These are phyloP conservation scores for Postia placenta DNA, from an alignment of 768 basidiomycete genomes.

Conservation along the genomic window DNA sequence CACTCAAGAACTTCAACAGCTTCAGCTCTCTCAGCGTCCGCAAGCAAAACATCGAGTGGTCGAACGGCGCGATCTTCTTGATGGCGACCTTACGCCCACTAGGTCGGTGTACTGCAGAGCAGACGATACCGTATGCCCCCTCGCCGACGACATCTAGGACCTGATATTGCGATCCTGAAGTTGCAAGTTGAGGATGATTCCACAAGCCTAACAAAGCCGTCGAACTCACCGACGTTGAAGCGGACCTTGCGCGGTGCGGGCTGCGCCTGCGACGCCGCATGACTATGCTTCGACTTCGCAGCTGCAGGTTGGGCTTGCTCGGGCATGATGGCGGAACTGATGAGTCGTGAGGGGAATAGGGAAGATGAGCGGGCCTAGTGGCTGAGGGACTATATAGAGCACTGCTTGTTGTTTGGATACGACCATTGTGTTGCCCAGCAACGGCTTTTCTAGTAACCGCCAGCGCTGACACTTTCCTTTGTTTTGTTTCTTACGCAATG, in stretches of 20 bases:
- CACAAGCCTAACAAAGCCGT: not conserved
- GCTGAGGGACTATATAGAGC: slow-evolving; percentile 2
- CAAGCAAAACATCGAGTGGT: slow-evolving; percentile 90
- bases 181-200: not conserved
- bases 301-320: slow-evolving; percentile 17
- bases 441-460: not conserved
- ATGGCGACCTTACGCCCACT: slow-evolving; percentile 87
- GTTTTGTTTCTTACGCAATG: not conserved
- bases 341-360: slow-evolving; percentile 3
- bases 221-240: slow-evolving; percentile 70
- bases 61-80: slow-evolving; percentile 93
- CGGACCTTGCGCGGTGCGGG: slow-evolving; percentile 76
- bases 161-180: slow-evolving; percentile 45
- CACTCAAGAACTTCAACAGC: slow-evolving; percentile 71
- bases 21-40: slow-evolving; percentile 55
- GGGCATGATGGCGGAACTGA: slow-evolving; percentile 13
- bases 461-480: not conserved
- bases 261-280: slow-evolving; percentile 38
- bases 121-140: slow-evolving; percentile 92
- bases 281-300: slow-evolving; percentile 38
- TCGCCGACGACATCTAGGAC: slow-evolving; percentile 86
- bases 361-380: slow-evolving; percentile 1
- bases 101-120: slow-evolving; percentile 74
- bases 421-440: not conserved
- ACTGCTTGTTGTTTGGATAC: slow-evolving; percentile 5